Conservation (phyloP, 768 basidiomycete species). For the Asterophora lycoperdoides region DNA sequence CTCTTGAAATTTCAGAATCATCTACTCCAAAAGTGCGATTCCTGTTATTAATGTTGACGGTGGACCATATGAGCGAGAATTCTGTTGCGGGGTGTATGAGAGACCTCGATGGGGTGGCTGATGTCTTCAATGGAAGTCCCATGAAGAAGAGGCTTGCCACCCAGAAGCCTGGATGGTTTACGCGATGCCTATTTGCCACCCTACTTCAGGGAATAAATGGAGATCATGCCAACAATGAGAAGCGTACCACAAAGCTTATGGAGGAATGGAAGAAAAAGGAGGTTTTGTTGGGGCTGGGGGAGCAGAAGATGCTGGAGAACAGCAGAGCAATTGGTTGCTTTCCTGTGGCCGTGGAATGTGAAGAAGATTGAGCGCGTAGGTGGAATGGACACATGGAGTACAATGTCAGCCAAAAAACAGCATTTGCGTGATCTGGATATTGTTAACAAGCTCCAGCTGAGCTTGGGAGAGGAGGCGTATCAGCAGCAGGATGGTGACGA, state of each 20-base stretch:
- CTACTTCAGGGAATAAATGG: background rate
- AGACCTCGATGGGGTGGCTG: background rate
- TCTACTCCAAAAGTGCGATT: background rate
- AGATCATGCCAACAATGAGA: background rate
- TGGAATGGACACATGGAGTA: too few relatives aligned
- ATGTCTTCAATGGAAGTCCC: background rate
- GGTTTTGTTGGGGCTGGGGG: too few relatives aligned
- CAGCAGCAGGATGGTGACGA: too few relatives aligned
- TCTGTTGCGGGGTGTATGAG: slow-evolving; percentile 11
- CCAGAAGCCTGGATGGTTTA: background rate
- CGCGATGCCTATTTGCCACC: background rate
- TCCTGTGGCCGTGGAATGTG: too few relatives aligned
- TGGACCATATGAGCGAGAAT: slow-evolving; percentile 23
- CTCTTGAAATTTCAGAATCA: background rate
- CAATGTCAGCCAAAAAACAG: too few relatives aligned
- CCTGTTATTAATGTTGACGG: slow-evolving; percentile 9
- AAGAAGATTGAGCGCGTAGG: too few relatives aligned
- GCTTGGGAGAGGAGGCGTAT: too few relatives aligned
- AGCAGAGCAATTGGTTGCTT: too few relatives aligned
- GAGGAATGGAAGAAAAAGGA: slow-evolving; percentile 13
- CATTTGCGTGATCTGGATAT: too few relatives aligned
- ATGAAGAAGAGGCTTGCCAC: background rate
- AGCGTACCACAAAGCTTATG: background rate
- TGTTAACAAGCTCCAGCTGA: too few relatives aligned
- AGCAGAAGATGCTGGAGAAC: too few relatives aligned